Evolutionary conservation across 225 moss, liverwort and hornwort species (phyloP).

Genomic region (Ulota crispa): DNA sequence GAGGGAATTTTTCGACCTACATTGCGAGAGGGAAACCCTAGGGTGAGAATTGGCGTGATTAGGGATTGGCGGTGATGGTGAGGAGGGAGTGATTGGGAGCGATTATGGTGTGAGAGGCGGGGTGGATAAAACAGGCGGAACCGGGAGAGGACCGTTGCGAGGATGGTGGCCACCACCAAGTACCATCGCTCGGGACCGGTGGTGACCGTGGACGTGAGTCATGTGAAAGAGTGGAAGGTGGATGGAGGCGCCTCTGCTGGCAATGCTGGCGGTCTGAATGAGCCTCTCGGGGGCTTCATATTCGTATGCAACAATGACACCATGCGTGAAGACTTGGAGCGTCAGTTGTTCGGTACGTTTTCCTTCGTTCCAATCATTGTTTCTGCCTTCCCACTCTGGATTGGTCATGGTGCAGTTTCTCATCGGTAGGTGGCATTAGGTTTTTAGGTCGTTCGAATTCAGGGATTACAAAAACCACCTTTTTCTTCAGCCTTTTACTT

Average conservation of each 20-base stretch:
- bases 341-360: slow-evolving; percentile 81
- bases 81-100: slow-evolving; percentile 6
- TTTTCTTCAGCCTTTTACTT: not conserved
- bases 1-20: not conserved
- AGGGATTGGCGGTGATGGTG: slow-evolving; percentile 21
- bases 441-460: slow-evolving; percentile 11
- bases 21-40: slow-evolving; percentile 33
- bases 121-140: slow-evolving; percentile 34
- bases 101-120: slow-evolving; percentile 35
- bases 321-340: slow-evolving; percentile 95
- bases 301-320: slow-evolving; percentile 99
- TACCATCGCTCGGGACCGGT: slow-evolving; percentile 43
- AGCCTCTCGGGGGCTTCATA: slow-evolving; percentile 97
- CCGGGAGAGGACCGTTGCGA: slow-evolving; percentile 54
- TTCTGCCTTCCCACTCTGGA: not conserved
- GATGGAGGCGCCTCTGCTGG: slow-evolving; percentile 32
- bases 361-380: not conserved
- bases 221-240: slow-evolving; percentile 56
- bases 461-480: not conserved
- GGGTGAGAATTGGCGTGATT: slow-evolving; percentile 18
- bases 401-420: not conserved
- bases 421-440: slow-evolving; percentile 18
- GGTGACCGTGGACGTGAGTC: slow-evolving; percentile 55
- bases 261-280: slow-evolving; percentile 52
- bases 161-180: slow-evolving; percentile 90